Evolutionary conservation across 1,284 basidiomycete species (phyloP), one percentile per base, ranked within the genome.

Genomic region (Calocybe gambosa): DNA sequence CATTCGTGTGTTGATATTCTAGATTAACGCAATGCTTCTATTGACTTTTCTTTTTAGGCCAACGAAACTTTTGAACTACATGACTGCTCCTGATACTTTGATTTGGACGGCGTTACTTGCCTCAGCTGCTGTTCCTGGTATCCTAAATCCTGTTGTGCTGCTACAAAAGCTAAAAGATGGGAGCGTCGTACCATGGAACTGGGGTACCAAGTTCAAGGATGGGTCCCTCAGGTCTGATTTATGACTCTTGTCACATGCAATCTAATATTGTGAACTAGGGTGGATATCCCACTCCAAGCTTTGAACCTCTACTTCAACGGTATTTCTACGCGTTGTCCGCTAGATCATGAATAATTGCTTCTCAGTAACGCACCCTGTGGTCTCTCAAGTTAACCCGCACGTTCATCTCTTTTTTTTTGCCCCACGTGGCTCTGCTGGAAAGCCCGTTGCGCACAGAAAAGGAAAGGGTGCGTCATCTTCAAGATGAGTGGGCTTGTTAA

Each of bases 351-450:
- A 36, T 5, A 9, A 20, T 18, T 42, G 13, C 31, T 8, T 16
- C 48, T 6, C 54, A 92, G 93, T 96, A 50, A 97, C 93, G 53
- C 87, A 96, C 63, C 89, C 92, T 1, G 87, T 98, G 40, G 95
- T 99, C 28, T 93, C 90, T 0, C 94, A 94, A 69, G 93, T 91
- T 23, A 99, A 98, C 59, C 95, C 94, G 0, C 96, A 99, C 63
- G 92, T 99, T 9, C 95, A 98, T 64, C 58, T 98, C n/a, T 99
- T 99, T 70, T 95, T 96, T 69, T 98, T 97, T 59, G 92, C 92
- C 0, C 89, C 93, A 23, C 77, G 91, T 56, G 95, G 95, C 3
- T 92, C 93, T 0, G 92, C 94, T 2, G 95, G 95, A 21, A 85
- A 85, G 57, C 94, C 94, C 0, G 94, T 97, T 1, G 89, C 90